These are phyloP conservation scores for Heterobasidion parviporum DNA, from an alignment of 1,284 basidiomycete species.

Conservation along the genomic window DNA sequence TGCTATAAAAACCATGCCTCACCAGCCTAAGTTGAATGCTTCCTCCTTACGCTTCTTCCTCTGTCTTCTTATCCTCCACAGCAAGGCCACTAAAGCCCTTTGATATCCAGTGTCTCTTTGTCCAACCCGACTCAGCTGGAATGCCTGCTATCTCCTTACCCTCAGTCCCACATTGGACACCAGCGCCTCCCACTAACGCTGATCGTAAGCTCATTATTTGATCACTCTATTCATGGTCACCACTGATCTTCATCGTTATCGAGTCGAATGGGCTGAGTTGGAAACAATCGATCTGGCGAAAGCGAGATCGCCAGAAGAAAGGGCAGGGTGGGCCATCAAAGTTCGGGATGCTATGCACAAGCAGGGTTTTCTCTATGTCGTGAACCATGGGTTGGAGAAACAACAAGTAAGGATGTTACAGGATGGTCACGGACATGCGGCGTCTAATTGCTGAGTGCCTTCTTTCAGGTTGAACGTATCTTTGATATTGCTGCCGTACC, in stretches of 20 bases:
- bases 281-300: constrained; percentile 55
- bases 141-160: constrained; percentile 4
- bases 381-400: constrained; percentile 47
- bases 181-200: not conserved
- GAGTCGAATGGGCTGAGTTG: constrained; percentile 64
- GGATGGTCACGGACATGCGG: constrained; percentile 23
- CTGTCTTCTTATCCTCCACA: no score
- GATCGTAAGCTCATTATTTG: not conserved
- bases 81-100: no score
- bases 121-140: not conserved
- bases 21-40: no score
- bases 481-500: constrained; percentile 59
- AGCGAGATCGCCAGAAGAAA: constrained; percentile 36
- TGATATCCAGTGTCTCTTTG: no score
- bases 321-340: constrained; percentile 35
- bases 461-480: constrained; percentile 34
- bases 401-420: constrained; percentile 8
- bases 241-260: not conserved
- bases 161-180: constrained; percentile 3
- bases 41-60: no score
- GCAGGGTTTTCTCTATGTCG: constrained; percentile 55
- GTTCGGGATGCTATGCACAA: constrained; percentile 49
- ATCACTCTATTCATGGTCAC: not conserved
- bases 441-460: not conserved
- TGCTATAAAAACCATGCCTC: no score